These are phyloP conservation scores for Taphrina wiesneri DNA, from an alignment of 1,139 yeast genomes.

Conservation along the genomic window DNA sequence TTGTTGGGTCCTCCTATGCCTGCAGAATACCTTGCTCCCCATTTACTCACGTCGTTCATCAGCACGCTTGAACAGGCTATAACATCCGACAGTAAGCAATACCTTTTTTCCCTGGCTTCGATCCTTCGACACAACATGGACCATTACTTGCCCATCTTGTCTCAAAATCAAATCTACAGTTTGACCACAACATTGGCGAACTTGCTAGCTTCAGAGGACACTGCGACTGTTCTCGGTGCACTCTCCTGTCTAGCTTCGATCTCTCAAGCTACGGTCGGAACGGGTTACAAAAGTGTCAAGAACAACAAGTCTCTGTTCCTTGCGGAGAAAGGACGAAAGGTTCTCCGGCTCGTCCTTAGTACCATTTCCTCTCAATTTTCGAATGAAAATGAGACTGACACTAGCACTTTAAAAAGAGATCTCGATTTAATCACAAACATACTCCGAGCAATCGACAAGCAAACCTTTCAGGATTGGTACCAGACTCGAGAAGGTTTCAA, in stretches of 20 bases:
- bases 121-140: conserved; percentile 2
- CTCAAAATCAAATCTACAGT: not conserved
- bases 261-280: not conserved
- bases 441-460: not conserved
- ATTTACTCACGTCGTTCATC: not conserved
- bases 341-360: conserved; percentile 18
- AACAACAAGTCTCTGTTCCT: conserved; percentile 1
- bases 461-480: conserved; percentile 2
- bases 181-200: conserved; percentile 17
- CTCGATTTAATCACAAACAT: not conserved
- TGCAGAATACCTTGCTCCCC: not conserved
- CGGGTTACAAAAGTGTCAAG: not conserved
- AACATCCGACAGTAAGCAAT: not conserved
- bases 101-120: conserved; percentile 2
- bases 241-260: conserved; percentile 21
- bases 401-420: not conserved
- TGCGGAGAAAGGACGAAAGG: conserved; percentile 26
- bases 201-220: not conserved
- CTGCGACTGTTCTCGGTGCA: not conserved
- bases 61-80: not conserved
- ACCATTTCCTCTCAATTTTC: conserved; percentile 4
- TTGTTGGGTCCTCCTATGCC: not conserved
- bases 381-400: not conserved
- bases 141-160: not conserved
- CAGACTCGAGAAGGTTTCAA: conserved; percentile 13